Evolutionary conservation across 495 filamentous ascomycete genomes (phyloP), one percentile per base, ranked within the genome.

Genomic region (Terfezia claveryi): DNA sequence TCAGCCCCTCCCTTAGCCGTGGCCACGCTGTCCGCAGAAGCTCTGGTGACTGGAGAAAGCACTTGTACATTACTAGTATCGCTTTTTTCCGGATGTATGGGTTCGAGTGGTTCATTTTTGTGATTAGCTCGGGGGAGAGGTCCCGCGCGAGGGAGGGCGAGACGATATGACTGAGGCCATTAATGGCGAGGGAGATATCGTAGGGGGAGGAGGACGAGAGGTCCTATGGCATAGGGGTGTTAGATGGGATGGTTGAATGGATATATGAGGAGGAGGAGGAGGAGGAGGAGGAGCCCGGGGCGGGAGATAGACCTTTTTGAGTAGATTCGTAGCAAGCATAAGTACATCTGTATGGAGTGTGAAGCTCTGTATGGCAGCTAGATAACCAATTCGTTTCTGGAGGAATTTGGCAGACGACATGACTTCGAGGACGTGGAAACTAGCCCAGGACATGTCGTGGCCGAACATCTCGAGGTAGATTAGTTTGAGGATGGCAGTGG

Each of bases 391-490:
- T 57, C 91, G 72, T 67, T 98, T 98, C 66, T 94, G 91, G 38
- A 83, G 73, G 67, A 94, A 94, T 67, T 94, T 95, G 14, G 80
- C 68, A 7, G 85, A 91, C 23, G 87, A 92, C 91, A 98, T 98
- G 67, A 98, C 91, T 69, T 98, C 91, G 37, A 98, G 80, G 11
- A 95, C 91, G 67, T 96, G 84, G 67, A 98, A 98, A 9, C 87
- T 86, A 17, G 92, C 91, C 91, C 91, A 98, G 0, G 91, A 95
- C 91, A 98, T 98, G 69, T 98, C 91, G 64, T 98, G 84, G 10
- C 91, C 91, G 64, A 94, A 87, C 91, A 98, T 98, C 67, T 98
- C 91, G 57, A 98, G 76, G 66, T 98, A 98, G 38, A 93, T 80
- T 55, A 98, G 73, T 70, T 98, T 98, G 61, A 98, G 70, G 37